Conservation (phyloP, 164 flowering plant genomes). For the Santalum album region DNA sequence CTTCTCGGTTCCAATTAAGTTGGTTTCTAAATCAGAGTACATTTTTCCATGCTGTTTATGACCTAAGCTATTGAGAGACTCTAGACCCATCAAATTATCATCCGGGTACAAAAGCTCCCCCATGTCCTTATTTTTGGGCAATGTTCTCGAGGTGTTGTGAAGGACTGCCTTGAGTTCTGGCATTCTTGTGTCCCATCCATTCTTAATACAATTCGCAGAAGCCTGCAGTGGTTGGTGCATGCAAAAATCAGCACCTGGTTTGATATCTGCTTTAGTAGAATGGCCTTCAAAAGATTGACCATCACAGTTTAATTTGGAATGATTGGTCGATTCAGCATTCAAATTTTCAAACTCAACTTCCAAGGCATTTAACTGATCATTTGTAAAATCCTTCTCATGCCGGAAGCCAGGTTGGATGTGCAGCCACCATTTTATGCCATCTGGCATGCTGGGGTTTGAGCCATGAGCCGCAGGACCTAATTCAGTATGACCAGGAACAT, state of each 20-base stretch:
- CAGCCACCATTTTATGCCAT: conserved; percentile 45
- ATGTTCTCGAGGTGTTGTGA: conserved; percentile 5
- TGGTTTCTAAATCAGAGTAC: conserved; percentile 21
- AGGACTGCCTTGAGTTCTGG: conserved; percentile 20
- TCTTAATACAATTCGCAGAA: conserved; percentile 14
- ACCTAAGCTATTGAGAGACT: conserved; percentile 12
- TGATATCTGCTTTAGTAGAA: not conserved
- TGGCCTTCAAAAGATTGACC: conserved; percentile 9
- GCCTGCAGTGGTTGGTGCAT: conserved; percentile 9
- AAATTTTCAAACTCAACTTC: conserved; percentile 26
- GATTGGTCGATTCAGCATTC: conserved; percentile 11
- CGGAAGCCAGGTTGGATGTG: conserved; percentile 29
- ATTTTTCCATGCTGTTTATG: conserved; percentile 17
- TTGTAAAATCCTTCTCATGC: conserved; percentile 21
- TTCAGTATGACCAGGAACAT: conserved; percentile 12
- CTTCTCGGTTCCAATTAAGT: conserved; percentile 33
- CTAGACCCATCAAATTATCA: conserved; percentile 20
- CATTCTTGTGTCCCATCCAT: conserved; percentile 17
- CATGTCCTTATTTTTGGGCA: conserved; percentile 17
- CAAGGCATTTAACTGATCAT: conserved; percentile 24
- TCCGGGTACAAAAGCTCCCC: conserved; percentile 15
- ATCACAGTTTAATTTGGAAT: conserved; percentile 11
- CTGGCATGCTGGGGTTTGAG: conserved; percentile 17
- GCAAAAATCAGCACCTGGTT: conserved; percentile 7
- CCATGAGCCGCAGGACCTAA: conserved; percentile 21